phyloP scores from a whole-genome alignment of 768 basidiomycete genomes.

The Aureoboletus auriporus region DNA sequence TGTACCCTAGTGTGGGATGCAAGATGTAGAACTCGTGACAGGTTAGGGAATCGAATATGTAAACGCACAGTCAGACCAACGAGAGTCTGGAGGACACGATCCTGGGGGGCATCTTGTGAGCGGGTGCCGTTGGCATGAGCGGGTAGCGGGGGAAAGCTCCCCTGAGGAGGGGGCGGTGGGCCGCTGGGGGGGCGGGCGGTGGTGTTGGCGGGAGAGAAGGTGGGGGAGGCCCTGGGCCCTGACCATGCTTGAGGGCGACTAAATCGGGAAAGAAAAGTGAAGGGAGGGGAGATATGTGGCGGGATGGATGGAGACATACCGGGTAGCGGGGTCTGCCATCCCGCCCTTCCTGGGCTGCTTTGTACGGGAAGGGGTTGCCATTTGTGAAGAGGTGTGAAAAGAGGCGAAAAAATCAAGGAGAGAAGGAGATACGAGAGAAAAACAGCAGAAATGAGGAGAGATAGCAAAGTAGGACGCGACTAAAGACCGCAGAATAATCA shows the following conservation, averaged over 20 bases:
- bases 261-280: slow-evolving; percentile 12
- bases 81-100: slow-evolving; percentile 60
- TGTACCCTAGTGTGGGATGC: slow-evolving; percentile 51
- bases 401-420: slow-evolving; percentile 27
- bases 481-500: slow-evolving; percentile 18
- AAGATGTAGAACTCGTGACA: slow-evolving; percentile 14
- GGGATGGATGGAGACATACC: slow-evolving; percentile 39
- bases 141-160: slow-evolving; percentile 41
- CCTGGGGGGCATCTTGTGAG: slow-evolving; percentile 46
- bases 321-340: slow-evolving; percentile 45
- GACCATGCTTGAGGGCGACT: slow-evolving; percentile 56
- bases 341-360: slow-evolving; percentile 61
- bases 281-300: slow-evolving; percentile 11
- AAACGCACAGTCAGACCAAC: slow-evolving; percentile 66
- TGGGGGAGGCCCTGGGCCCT: slow-evolving; percentile 64
- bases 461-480: slow-evolving; percentile 35
- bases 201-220: slow-evolving; percentile 53
- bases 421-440: slow-evolving; percentile 17
- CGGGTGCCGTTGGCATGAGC: slow-evolving; percentile 45
- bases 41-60: slow-evolving; percentile 6
- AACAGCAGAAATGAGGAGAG: slow-evolving; percentile 33
- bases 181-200: slow-evolving; percentile 41
- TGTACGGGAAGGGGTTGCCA: slow-evolving; percentile 62
- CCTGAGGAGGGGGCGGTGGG: slow-evolving; percentile 34
- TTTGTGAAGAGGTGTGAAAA: slow-evolving; percentile 36